phyloP scores from a whole-genome alignment of 768 basidiomycete species.

The Leccinum incarnatum region DNA sequence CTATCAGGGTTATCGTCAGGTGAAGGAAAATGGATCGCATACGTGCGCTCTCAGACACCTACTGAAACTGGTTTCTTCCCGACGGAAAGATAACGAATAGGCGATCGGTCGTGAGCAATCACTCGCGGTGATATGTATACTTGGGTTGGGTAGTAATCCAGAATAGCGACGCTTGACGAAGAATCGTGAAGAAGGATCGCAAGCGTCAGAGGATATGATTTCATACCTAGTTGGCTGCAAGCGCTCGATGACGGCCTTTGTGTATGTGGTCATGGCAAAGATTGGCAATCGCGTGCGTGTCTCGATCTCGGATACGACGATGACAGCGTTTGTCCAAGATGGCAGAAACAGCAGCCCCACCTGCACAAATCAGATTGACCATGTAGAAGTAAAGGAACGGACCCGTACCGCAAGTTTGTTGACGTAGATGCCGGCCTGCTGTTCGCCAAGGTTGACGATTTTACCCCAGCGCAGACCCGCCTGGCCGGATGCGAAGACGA shows the following conservation, averaged over 20 bases:
- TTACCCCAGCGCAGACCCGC: slow-evolving; percentile 50
- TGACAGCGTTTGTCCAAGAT: slow-evolving; percentile 42
- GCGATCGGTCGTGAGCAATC: slow-evolving; percentile 41
- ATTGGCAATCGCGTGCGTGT: slow-evolving; percentile 44
- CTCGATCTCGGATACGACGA: slow-evolving; percentile 54
- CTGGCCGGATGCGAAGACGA: slow-evolving; percentile 48
- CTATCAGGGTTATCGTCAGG: slow-evolving; percentile 23
- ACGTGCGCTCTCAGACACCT: not conserved
- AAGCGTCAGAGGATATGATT: not conserved
- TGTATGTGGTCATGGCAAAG: slow-evolving; percentile 50
- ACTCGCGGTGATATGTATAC: slow-evolving; percentile 42
- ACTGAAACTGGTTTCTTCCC: slow-evolving; percentile 8
- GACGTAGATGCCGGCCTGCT: slow-evolving; percentile 44
- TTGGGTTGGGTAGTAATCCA: slow-evolving; percentile 53
- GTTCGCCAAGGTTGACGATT: slow-evolving; percentile 52
- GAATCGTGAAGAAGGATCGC: not conserved
- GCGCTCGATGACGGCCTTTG: slow-evolving; percentile 37
- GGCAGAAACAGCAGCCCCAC: slow-evolving; percentile 52
- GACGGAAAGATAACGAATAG: slow-evolving; percentile 51
- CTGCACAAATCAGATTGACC: slow-evolving; percentile 29
- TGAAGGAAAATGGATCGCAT: not conserved
- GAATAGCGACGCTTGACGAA: slow-evolving; percentile 40
- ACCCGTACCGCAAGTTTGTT: slow-evolving; percentile 44
- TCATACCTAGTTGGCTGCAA: slow-evolving; percentile 47
- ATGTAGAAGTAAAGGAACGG: not conserved